Evolutionary conservation across 129 eudicot species (phyloP), one percentile per base, ranked within the genome.

Genomic region (Tagetes erecta): DNA sequence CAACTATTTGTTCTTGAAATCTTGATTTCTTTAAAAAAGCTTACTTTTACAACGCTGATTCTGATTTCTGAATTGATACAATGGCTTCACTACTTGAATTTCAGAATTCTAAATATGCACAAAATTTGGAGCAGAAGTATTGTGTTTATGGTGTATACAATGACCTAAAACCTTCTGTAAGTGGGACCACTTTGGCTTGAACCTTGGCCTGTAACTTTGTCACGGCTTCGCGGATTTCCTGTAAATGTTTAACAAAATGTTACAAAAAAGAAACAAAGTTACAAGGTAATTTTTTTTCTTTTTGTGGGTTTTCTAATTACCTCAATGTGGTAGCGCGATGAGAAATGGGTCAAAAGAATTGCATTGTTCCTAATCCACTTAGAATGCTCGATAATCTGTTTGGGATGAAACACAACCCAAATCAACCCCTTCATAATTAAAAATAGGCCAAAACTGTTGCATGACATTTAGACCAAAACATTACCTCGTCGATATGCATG

Each of bases 121-220:
- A 81, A 64, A 1, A 53, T 30, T 53, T 34, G 51, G 35, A 8
- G 41, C 30, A 12, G 71, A 40, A 52, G 64, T 70, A 83, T 34
- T 34, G 76, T 10, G 76, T 77, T 68, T 55, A 78, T 67, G 81
- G 77, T 49, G 88, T 14, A 80, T 92, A 65, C 85, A 67, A 75
- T 40, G 97, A 93, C 66, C 88, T 86, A 73, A 93, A 93, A 41
- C 98, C 98, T 84, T 93, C 98, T 6, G 97, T 93, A 62, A 93
- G 89, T 6, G 89, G 87, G 45, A 77, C 78, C 72, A 93, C 97
- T 77, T 93, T 90, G 6, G 88, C 96, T 34, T 87, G 77, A 47
- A 93, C 90, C 84, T 83, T 90, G 5, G 89, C 73, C 63, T 83
- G 92, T 86, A 90, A 76, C 84, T 80, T 84, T 27, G 91, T 75